A percentile compares a stretch with the other conserved stretches of the same genome.
Evolutionary conservation across 192 early-diverging fungal genomes (phyloP).

Genomic region (Entomortierella beljakovae): DNA sequence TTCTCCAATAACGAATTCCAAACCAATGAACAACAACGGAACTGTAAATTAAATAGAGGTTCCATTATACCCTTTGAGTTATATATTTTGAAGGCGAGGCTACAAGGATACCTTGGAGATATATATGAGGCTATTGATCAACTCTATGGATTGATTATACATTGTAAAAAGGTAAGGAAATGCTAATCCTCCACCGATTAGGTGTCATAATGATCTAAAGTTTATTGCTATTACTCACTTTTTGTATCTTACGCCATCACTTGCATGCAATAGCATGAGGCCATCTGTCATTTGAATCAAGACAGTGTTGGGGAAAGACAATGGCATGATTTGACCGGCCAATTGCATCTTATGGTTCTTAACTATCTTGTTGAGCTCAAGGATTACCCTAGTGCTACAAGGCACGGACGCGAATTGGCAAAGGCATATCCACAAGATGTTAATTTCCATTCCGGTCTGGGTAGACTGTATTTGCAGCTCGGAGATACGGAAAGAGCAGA

Average conservation of each 20-base stretch:
- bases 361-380: slow-evolving; percentile 58
- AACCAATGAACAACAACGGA: slow-evolving; percentile 13
- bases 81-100: slow-evolving; percentile 55
- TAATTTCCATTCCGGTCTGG: slow-evolving; percentile 57
- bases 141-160: slow-evolving; percentile 53
- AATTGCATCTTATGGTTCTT: slow-evolving; percentile 58
- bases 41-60: slow-evolving; percentile 26
- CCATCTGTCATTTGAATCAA: slow-evolving; percentile 17
- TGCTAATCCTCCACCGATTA: neutral
- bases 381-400: slow-evolving; percentile 54
- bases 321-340: slow-evolving; percentile 55
- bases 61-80: slow-evolving; percentile 65
- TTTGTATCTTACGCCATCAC: neutral
- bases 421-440: slow-evolving; percentile 37
- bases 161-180: slow-evolving; percentile 55
- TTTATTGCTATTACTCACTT: neutral
- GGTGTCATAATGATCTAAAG: neutral
- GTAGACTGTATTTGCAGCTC: slow-evolving; percentile 62
- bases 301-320: slow-evolving; percentile 27
- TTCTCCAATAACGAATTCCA: slow-evolving; percentile 12
- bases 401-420: slow-evolving; percentile 47
- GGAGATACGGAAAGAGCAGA: slow-evolving; percentile 54
- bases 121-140: slow-evolving; percentile 56
- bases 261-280: slow-evolving; percentile 25
- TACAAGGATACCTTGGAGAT: slow-evolving; percentile 56